These are phyloP conservation scores for Paramecium caudatum DNA, from an alignment of 73 alveolate genomes.

Conservation along the genomic window DNA sequence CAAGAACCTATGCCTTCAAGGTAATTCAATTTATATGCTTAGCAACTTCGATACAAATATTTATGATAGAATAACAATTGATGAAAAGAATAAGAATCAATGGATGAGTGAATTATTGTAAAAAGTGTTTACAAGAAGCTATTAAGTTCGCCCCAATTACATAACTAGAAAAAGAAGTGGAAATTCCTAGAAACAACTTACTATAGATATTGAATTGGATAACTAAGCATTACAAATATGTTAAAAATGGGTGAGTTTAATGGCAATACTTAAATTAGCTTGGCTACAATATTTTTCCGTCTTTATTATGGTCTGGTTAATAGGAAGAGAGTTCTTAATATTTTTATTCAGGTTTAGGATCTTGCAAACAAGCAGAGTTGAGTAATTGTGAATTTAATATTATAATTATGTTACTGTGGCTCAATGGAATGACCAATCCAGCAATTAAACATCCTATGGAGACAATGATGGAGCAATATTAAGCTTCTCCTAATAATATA, in stretches of 20 bases:
- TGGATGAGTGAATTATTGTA: neutral
- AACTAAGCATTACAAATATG: neutral
- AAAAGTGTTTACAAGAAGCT: neutral
- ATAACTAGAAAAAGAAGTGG: conserved; percentile 4
- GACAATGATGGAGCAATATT: conserved; percentile 51
- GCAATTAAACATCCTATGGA: conserved; percentile 16
- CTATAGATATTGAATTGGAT: neutral
- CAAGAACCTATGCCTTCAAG: conserved; percentile 42
- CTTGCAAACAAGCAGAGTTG: neutral
- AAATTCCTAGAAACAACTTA: neutral
- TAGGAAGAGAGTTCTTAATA: conserved; percentile 27
- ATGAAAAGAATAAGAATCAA: neutral
- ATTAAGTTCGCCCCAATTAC: neutral
- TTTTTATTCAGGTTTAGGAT: conserved; percentile 16
- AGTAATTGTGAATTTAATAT: conserved; percentile 40
- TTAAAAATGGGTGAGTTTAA: neutral
- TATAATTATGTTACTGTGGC: conserved; percentile 50
- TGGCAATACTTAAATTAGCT: conserved; percentile 44
- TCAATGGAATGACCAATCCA: conserved; percentile 67
- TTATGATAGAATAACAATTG: neutral
- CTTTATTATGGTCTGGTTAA: neutral
- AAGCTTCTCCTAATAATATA: neutral
- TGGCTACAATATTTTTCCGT: conserved; percentile 38
- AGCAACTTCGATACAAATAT: neutral
- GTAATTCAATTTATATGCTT: neutral